phyloP scores from a whole-genome alignment of 2,329 filamentous ascomycete genomes.

The Aaosphaeria arxii region DNA sequence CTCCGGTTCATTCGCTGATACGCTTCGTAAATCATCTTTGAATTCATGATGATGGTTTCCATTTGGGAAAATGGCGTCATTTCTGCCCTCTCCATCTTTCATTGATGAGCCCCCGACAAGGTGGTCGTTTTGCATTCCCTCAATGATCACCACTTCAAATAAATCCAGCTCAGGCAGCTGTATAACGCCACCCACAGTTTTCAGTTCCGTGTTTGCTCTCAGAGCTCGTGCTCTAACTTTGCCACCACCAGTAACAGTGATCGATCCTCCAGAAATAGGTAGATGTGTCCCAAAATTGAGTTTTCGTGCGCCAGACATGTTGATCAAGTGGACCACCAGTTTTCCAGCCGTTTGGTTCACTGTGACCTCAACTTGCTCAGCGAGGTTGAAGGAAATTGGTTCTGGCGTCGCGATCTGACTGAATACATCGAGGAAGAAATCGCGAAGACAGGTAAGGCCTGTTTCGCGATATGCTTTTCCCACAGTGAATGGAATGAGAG shows the following conservation, averaged over 20 bases:
- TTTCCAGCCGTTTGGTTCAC: not conserved
- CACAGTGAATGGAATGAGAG: slow-evolving; percentile 1
- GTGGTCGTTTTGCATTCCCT: not conserved
- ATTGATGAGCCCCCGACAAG: no score
- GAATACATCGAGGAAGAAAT: not conserved
- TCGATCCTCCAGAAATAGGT: not conserved
- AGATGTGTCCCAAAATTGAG: slow-evolving; percentile 1
- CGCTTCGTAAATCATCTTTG: no score
- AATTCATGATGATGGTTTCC: no score
- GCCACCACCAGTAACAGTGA: not conserved
- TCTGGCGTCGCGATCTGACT: not conserved
- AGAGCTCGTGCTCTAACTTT: not conserved
- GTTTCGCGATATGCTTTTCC: slow-evolving; percentile 1
- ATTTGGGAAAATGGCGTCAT: no score
- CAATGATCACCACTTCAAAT: not conserved
- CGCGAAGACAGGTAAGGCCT: not conserved
- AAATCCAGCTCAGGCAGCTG: not conserved
- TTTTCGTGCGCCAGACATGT: slow-evolving; percentile 1
- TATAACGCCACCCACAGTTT: not conserved
- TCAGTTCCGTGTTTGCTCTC: not conserved
- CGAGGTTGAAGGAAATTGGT: not conserved
- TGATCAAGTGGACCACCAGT: slow-evolving; percentile 1
- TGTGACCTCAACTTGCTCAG: not conserved
- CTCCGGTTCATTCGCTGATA: no score
- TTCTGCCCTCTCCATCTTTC: no score